Evolutionary conservation across 768 basidiomycete genomes (phyloP).

Genomic region (Suillus ampliporus): DNA sequence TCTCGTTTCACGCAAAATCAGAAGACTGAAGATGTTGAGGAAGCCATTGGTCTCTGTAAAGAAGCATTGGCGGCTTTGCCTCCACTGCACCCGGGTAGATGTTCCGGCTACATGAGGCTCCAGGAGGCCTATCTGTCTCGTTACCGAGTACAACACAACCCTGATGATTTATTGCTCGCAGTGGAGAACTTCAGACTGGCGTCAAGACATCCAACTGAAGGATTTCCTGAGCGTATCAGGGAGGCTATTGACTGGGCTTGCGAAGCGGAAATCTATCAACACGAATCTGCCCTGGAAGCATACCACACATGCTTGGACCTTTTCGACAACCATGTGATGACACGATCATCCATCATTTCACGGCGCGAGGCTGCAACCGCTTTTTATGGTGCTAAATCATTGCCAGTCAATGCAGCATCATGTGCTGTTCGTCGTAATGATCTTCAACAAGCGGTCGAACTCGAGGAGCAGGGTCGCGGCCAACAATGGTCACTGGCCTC

Average conservation of each 20-base stretch:
- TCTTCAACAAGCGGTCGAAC: slow-evolving; percentile 31
- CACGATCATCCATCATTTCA: slow-evolving; percentile 8
- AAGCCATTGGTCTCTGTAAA: slow-evolving; percentile 24
- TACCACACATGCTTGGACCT: too few species aligned
- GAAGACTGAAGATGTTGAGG: slow-evolving; percentile 24
- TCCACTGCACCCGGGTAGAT: too few species aligned
- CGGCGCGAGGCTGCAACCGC: slow-evolving; percentile 17
- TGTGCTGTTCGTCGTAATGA: slow-evolving; percentile 29
- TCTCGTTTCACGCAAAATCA: slow-evolving; percentile 28
- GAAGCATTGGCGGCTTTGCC: slow-evolving; percentile 15
- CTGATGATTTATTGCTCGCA: too few species aligned
- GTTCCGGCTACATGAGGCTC: too few species aligned
- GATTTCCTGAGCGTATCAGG: too few species aligned
- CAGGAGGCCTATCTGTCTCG: too few species aligned
- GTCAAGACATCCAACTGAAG: too few species aligned
- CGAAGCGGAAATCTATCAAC: too few species aligned
- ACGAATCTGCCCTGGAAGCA: too few species aligned
- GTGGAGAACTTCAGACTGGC: too few species aligned
- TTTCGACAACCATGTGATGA: background rate
- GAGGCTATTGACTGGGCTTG: too few species aligned
- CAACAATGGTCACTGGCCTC: slow-evolving; percentile 40
- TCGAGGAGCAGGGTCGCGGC: slow-evolving; percentile 36
- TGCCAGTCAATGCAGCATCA: slow-evolving; percentile 33
- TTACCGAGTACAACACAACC: too few species aligned
- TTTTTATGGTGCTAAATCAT: slow-evolving; percentile 20